These are phyloP conservation scores for Collybia sordida DNA, from an alignment of 768 basidiomycete genomes.

Conservation along the genomic window DNA sequence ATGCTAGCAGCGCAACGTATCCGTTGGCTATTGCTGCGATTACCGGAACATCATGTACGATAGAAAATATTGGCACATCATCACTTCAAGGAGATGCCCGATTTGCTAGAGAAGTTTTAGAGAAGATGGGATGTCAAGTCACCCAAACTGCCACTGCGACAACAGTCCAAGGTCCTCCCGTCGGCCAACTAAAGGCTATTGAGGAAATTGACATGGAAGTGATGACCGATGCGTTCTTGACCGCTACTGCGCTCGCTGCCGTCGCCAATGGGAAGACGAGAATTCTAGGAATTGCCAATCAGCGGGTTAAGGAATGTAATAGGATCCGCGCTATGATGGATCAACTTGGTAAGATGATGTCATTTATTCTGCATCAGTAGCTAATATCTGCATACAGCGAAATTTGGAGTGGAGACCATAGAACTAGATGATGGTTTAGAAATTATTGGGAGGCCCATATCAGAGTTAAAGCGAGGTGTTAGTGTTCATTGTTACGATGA, in stretches of 20 bases:
- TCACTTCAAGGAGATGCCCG: constrained; percentile 97
- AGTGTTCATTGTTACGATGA: constrained; percentile 97
- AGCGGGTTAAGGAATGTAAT: constrained; percentile 98
- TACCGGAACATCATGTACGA: constrained; percentile 95
- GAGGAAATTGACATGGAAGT: constrained; percentile 95
- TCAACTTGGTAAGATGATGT: constrained; percentile 69
- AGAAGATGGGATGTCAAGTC: constrained; percentile 94
- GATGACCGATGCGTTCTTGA: constrained; percentile 99
- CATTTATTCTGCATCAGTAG: not conserved
- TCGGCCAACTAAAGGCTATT: constrained; percentile 78
- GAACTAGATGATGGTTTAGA: constrained; percentile 94
- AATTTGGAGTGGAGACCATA: constrained; percentile 90
- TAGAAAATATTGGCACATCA: constrained; percentile 84
- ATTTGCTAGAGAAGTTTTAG: constrained; percentile 90
- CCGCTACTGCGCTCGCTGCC: constrained; percentile 89
- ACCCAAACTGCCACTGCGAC: constrained; percentile 86
- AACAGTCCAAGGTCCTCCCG: constrained; percentile 87
- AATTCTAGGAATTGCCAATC: constrained; percentile 95
- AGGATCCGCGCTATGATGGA: constrained; percentile 97
- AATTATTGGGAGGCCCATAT: constrained; percentile 74
- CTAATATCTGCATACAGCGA: constrained; percentile 48
- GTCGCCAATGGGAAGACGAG: constrained; percentile 72
- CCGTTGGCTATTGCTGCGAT: constrained; percentile 96
- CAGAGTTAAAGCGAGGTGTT: constrained; percentile 63
- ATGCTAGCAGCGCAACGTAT: constrained; percentile 95